Evolutionary conservation across 2,329 filamentous ascomycete species (phyloP), one percentile per base, ranked within the genome.

Genomic region (Phialophora verrucosa): DNA sequence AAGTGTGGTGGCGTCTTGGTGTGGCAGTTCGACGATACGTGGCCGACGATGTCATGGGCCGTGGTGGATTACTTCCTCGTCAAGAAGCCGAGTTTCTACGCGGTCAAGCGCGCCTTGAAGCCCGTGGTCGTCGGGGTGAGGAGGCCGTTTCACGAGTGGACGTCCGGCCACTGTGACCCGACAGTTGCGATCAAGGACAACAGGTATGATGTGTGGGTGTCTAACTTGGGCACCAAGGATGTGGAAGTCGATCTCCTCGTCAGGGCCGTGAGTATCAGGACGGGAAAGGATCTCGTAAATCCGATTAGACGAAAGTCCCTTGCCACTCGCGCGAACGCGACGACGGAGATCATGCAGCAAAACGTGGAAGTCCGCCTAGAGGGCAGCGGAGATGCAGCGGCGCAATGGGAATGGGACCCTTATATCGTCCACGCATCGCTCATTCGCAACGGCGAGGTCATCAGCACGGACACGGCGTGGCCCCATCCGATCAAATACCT

Each of bases 21-120:
- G 5, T 83, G 81, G 81, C 81, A 83, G 64, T 69, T 82, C 31
- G 82, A 83, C 56, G 81, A 83, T 64, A 81, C 79, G 75, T 88
- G 85, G 84, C 86, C 86, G 2, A 83, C 84, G n/a, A 87, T 85
- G 44, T 86, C 84, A 3, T 88, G 86, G 86, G 82, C 86, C 1
- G 86, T 88, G 66, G 82, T 85, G 8, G 86, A 88, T 73, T 88
- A 88, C 74, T 87, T 85, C 72, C 79, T 83, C 47, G 82, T 85
- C 17, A 85, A 84, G 44, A 88, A 88, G 74, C 84, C 85, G 23
- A 84, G 85, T 25, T 88, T 85, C 76, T 88, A 87, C 69, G 83
- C 85, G 1, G 84, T 87, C 72, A 81, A 83, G 67, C 79, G 86
- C 32, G 84, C 84, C 1, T 76, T 63, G 83, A 82, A 20, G 84